Conservation (phyloP, 2,329 filamentous ascomycete species). For the Ceratocystis papillata region DNA sequence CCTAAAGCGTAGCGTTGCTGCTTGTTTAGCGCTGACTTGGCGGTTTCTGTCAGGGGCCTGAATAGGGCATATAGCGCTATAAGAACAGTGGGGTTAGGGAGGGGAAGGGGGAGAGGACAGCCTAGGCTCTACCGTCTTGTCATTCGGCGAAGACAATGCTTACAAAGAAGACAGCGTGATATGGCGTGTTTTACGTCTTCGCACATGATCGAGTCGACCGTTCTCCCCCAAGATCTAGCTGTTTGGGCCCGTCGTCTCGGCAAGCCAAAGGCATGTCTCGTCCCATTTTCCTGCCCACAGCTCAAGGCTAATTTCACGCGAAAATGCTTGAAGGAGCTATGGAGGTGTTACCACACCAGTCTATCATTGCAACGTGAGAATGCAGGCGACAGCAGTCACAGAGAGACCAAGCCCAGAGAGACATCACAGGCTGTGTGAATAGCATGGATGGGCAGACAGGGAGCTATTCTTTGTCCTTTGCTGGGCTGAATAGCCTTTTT, state of each 20-base stretch:
- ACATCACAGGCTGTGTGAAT: too few species aligned
- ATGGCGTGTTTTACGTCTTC: too few species aligned
- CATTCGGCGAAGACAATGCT: not conserved
- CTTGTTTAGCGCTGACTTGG: not conserved
- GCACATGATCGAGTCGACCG: too few species aligned
- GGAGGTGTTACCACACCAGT: conserved; percentile 2
- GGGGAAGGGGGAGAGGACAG: not conserved
- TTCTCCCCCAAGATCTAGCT: too few species aligned
- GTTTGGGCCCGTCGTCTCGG: not conserved
- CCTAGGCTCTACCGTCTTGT: not conserved
- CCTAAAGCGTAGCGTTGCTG: not conserved
- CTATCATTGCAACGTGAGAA: not conserved
- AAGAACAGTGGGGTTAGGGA: not conserved
- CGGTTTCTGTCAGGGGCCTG: not conserved
- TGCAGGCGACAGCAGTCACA: too few species aligned
- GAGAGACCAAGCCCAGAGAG: too few species aligned
- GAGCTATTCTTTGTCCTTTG: not conserved
- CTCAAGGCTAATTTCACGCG: not conserved
- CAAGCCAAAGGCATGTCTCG: conserved; percentile 7
- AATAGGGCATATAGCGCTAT: not conserved
- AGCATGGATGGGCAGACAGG: not conserved
- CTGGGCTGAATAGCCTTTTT: conserved; percentile 12
- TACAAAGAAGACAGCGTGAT: not conserved
- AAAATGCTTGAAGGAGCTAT: not conserved
- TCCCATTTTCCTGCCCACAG: not conserved